Evolutionary conservation across 2,329 filamentous ascomycete species (phyloP), one percentile per base, ranked within the genome.

Genomic region (Cytospora chrysosperma): DNA sequence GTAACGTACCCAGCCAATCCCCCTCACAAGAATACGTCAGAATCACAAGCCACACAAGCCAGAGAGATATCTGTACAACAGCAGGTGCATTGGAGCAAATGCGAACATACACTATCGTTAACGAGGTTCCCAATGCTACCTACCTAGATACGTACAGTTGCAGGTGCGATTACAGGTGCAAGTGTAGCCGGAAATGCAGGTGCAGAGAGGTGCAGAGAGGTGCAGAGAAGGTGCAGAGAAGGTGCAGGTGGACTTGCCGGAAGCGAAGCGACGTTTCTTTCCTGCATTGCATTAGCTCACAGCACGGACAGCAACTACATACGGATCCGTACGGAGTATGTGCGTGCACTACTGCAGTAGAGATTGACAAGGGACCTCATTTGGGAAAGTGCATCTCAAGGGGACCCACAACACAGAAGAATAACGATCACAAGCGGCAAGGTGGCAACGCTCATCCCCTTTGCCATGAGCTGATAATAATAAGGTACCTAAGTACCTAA

Each of bases 301-400:
- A 52, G 26, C 24, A 27, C 50, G 19, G 21, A 12, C 49, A 50
- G 47, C 4, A 50, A 26, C 40, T 24, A 60, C 32, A 34, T 43
- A 19, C n/a, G n/a, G n/a, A n/a, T n/a, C n/a, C n/a, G n/a, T n/a
- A n/a, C n/a, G n/a, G n/a, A n/a, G n/a, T n/a, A n/a, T n/a, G n/a
- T n/a, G n/a, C n/a, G n/a, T n/a, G n/a, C n/a, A n/a, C n/a, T n/a
- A n/a, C n/a, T n/a, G n/a, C n/a, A n/a, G n/a, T n/a, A n/a, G n/a
- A n/a, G 8, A 50, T 55, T 47, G 21, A 49, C 58, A 13, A 60
- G 50, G 26, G 27, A 27, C 28, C 37, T 50, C 28, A 24, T 61
- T 61, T 40, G 51, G 59, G 27, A 61, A 50, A n/a, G 58, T 40
- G 30, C 51, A n/a, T 34, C 7, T n/a, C 34, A n/a, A 34, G 32